Evolutionary conservation across 164 flowering plant species (phyloP).

Genomic region (Vitis amurensis): DNA sequence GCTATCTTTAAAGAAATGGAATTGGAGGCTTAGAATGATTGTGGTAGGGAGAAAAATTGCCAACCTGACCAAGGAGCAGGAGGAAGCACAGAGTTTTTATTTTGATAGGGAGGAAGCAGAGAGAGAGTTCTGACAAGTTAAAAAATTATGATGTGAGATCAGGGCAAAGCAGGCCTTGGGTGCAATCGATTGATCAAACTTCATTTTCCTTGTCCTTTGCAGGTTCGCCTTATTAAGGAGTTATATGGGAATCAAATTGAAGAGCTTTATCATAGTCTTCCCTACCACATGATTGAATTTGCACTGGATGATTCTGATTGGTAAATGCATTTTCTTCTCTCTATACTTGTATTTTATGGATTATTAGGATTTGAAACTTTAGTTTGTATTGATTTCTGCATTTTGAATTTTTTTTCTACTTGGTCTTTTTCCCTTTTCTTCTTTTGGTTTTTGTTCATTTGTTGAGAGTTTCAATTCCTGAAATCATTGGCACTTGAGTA

Average conservation of each 20-base stretch:
- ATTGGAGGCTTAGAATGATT: no score
- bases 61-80: no score
- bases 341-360: not conserved
- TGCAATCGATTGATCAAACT: not conserved
- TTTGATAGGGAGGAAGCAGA: no score
- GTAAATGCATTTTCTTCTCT: slow-evolving; percentile 35
- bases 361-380: not conserved
- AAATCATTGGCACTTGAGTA: no score
- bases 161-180: no score
- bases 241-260: slow-evolving; percentile 81
- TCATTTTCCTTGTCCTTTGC: slow-evolving; percentile 18
- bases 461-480: no score
- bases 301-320: slow-evolving; percentile 68
- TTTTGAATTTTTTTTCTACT: not conserved
- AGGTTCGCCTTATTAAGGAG: slow-evolving; percentile 91
- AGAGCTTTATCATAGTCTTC: slow-evolving; percentile 90
- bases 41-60: no score
- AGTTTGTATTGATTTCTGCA: not conserved
- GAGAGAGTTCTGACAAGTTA: no score
- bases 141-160: no score
- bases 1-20: no score
- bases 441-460: not conserved
- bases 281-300: slow-evolving; percentile 82
- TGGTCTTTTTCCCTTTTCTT: not conserved
- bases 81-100: no score